Percentiles rank a stretch among this genome's conserved stretches.
These are phyloP conservation scores for Pluteus cervinus DNA, from an alignment of 768 basidiomycete genomes.

Conservation along the genomic window DNA sequence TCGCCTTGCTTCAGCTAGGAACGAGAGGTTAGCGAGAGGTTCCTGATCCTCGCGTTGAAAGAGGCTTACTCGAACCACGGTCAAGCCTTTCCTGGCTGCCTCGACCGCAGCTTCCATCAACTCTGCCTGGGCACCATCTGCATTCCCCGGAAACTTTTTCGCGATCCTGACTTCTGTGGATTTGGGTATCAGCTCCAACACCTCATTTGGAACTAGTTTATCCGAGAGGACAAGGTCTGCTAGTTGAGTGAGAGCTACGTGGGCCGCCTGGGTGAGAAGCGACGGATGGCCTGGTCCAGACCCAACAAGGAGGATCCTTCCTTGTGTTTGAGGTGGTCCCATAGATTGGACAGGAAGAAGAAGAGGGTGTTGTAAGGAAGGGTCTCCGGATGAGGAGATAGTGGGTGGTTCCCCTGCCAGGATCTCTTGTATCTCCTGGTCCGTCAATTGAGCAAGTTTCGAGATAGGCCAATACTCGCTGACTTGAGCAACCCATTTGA, in stretches of 20 bases:
- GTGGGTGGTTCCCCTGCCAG: constrained; percentile 30
- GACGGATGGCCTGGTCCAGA: constrained; percentile 96
- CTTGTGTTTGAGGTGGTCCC: constrained; percentile 35
- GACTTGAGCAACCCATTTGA: constrained; percentile 93
- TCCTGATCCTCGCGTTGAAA: background rate
- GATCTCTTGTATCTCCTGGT: constrained; percentile 61
- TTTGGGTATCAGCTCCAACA: constrained; percentile 79
- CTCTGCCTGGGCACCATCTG: constrained; percentile 90
- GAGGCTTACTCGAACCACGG: constrained; percentile 74
- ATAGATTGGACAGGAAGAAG: constrained; percentile 1
- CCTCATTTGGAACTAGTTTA: constrained; percentile 89
- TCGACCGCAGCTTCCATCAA: constrained; percentile 91
- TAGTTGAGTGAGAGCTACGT: constrained; percentile 67
- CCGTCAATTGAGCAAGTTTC: constrained; percentile 63
- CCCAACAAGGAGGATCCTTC: constrained; percentile 85
- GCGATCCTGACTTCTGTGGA: constrained; percentile 78
- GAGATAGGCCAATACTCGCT: constrained; percentile 95
- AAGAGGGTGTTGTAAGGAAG: constrained; percentile 8
- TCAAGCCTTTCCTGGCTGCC: constrained; percentile 71
- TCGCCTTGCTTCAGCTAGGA: constrained; percentile 93
- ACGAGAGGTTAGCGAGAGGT: constrained; percentile 1
- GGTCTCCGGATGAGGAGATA: constrained; percentile 9
- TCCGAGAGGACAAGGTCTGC: constrained; percentile 92
- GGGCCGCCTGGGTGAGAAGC: constrained; percentile 84
- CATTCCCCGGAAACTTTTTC: constrained; percentile 96